Evolutionary conservation across 2,329 filamentous ascomycete species (phyloP), one percentile per base, ranked within the genome.

Genomic region (Trichoderma gracile): DNA sequence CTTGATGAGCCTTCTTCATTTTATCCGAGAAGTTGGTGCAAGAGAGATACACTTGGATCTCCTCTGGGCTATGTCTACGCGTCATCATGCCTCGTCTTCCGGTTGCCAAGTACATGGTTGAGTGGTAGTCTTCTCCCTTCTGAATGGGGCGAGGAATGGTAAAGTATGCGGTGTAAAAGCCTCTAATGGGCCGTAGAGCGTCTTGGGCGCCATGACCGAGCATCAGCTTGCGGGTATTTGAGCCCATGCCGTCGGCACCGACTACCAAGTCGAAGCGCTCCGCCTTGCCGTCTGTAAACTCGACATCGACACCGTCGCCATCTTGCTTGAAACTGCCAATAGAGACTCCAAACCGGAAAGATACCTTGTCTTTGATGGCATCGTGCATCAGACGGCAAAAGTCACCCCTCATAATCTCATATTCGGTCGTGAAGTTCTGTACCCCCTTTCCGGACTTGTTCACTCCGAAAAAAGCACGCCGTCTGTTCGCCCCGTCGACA

Each of bases 361-460:
- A 69, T 0, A 71, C 66, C 0, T 69, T 67, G 12, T 71, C 68
- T 19, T 69, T 70, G 0, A 69, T 70, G 1, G 72, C 68, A 33
- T 75, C 74, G 30, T 81, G 77, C 0, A 86, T 64, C 1, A 86
- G 68, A 1, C 68, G 70, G 14, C 78, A 80, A 33, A 86, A 67
- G 60, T 85, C 81, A 0, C 81, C 83, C 9, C 84, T 75, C 77
- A 86, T 80, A 54, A 86, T 85, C 71, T 86, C 84, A 43, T 78
- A 80, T 23, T 86, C 83, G 0, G 75, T 77, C 0, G 81, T 81
- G 25, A 83, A 75, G 21, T 70, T 73, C 38, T 50, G 46, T 7
- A 43, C 17, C 23, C 40, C 56, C 54, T 53, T 65, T 21, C 14
- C 59, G 38, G 40, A 57, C 4, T 46, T 65, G 50, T 23, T 54